A percentile compares a stretch with the other conserved stretches of the same genome.
phyloP scores from a whole-genome alignment of 1,284 basidiomycete species.

The Polyporus tsugae region DNA sequence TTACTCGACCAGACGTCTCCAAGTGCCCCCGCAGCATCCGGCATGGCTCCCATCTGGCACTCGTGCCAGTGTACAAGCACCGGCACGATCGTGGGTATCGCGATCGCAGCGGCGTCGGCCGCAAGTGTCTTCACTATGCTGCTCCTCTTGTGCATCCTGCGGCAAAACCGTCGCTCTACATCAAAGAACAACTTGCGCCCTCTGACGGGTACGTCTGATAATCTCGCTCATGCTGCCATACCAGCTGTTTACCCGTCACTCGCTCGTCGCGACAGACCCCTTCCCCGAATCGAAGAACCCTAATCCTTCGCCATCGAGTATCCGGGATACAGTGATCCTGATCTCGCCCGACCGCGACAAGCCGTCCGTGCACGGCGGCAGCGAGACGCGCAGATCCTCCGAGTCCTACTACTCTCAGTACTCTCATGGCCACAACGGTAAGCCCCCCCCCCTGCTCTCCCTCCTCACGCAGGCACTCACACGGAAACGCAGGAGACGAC shows the following conservation, averaged over 20 bases:
- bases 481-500: not conserved
- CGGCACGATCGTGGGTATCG: not conserved
- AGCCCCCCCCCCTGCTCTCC: not conserved
- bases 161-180: not conserved
- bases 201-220: not conserved
- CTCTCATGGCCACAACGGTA: not conserved
- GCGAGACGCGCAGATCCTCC: not conserved
- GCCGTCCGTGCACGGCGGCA: too few species aligned
- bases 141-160: not conserved
- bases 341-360: not conserved
- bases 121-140: slow-evolving; percentile 4
- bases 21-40: not conserved
- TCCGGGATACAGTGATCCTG: slow-evolving; percentile 2
- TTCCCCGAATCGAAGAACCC: not conserved
- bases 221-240: not conserved
- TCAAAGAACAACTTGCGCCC: not conserved
- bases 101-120: not conserved
- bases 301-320: not conserved
- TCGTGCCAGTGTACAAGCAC: not conserved
- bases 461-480: not conserved
- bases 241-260: not conserved
- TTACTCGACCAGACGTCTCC: not conserved
- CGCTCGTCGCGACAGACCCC: not conserved
- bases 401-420: not conserved
- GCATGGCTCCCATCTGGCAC: not conserved